Percentiles rank a stretch among this genome's conserved stretches.
Conservation (phyloP, 2,329 filamentous ascomycete species). For the Penicillium palitans region DNA sequence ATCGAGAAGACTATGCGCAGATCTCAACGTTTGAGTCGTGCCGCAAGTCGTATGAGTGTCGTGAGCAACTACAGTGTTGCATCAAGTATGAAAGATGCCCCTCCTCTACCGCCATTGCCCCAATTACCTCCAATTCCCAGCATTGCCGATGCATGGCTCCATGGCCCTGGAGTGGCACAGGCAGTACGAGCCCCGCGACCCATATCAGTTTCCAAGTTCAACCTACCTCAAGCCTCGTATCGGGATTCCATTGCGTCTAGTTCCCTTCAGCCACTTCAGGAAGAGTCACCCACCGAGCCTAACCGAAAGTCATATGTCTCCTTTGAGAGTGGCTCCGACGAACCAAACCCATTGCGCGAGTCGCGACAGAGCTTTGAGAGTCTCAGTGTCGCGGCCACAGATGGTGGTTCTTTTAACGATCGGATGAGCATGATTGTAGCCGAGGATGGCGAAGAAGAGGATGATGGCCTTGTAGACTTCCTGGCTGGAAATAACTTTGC, state of each 20-base stretch:
- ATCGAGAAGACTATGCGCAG: conserved; percentile 94
- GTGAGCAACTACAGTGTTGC: conserved; percentile 92
- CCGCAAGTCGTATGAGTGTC: conserved; percentile 89
- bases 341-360: conserved; percentile 72
- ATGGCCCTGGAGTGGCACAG: conserved; percentile 51
- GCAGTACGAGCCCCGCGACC: conserved; percentile 54
- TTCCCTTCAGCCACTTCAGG: conserved; percentile 83
- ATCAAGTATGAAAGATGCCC: conserved; percentile 88
- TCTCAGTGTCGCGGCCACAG: conserved; percentile 65
- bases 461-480: conserved; percentile 64
- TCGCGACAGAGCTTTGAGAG: conserved; percentile 78
- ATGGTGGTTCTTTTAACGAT: conserved; percentile 74
- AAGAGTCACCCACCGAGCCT: conserved; percentile 82
- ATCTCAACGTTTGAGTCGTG: conserved; percentile 86
- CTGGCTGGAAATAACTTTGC: conserved; percentile 91
- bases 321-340: conserved; percentile 61
- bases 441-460: conserved; percentile 87
- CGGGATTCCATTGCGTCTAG: conserved; percentile 88
- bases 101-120: conserved; percentile 42
- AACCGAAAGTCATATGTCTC: conserved; percentile 97
- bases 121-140: conserved; percentile 71
- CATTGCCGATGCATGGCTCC: conserved; percentile 91
- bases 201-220: conserved; percentile 61
- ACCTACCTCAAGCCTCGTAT: conserved; percentile 63
- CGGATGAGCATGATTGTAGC: conserved; percentile 79